Percentiles rank a stretch among this genome's conserved stretches.
phyloP scores from a whole-genome alignment of 768 basidiomycete genomes.

The Amanita subjunquillea region DNA sequence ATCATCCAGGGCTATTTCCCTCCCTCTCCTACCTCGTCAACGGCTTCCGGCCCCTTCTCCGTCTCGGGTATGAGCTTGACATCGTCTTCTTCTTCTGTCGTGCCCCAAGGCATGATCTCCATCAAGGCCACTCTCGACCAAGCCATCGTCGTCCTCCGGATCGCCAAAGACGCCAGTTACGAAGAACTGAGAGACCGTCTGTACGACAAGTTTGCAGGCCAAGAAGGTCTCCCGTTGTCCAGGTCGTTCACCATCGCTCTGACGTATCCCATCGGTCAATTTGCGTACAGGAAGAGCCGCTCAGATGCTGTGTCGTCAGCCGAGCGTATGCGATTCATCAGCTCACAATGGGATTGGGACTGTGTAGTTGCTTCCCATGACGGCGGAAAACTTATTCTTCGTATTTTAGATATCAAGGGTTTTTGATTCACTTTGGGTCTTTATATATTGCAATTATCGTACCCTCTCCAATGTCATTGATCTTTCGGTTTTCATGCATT shows the following conservation, averaged over 20 bases:
- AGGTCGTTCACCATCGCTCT: slow-evolving; percentile 45
- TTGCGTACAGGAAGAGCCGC: slow-evolving; percentile 16
- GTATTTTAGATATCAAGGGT: slow-evolving; percentile 32
- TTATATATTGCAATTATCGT: not conserved
- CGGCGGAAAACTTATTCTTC: slow-evolving; percentile 45
- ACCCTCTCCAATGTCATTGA: not conserved
- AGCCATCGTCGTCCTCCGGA: slow-evolving; percentile 52
- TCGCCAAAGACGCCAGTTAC: slow-evolving; percentile 35
- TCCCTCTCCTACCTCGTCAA: slow-evolving; percentile 11
- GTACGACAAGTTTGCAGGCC: slow-evolving; percentile 55
- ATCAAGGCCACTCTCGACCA: slow-evolving; percentile 61
- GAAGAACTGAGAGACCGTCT: slow-evolving; percentile 46
- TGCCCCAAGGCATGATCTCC: slow-evolving; percentile 20
- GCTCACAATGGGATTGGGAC: slow-evolving; percentile 54
- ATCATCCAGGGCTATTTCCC: slow-evolving; percentile 6
- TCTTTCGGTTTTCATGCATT: slow-evolving; percentile 3
- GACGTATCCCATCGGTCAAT: slow-evolving; percentile 13
- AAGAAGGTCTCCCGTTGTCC: slow-evolving; percentile 45
- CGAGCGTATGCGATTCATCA: slow-evolving; percentile 34
- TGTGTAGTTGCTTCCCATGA: slow-evolving; percentile 31
- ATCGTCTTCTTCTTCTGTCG: slow-evolving; percentile 7
- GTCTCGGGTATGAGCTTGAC: slow-evolving; percentile 19
- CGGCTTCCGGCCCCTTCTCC: slow-evolving; percentile 24
- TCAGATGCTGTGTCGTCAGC: slow-evolving; percentile 21
- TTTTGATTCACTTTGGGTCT: not conserved